Conservation (phyloP, 371 early-diverging fungal genomes). For the Pancytospora epiphaga region DNA sequence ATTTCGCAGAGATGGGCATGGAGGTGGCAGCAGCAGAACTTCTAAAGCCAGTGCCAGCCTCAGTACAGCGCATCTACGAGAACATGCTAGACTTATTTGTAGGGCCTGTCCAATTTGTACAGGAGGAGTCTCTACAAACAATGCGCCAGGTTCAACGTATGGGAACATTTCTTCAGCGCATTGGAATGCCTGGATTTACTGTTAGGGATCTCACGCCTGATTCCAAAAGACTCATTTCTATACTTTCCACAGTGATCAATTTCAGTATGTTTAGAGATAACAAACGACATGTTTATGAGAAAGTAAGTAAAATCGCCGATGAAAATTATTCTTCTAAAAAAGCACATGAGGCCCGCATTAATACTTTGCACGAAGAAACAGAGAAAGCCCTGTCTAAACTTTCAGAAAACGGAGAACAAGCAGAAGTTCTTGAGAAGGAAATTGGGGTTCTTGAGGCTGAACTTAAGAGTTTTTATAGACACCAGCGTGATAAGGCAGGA, state of each 20-base stretch:
- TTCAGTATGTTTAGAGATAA: conserved; percentile 53
- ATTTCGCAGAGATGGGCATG: conserved; percentile 47
- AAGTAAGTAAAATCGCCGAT: conserved; percentile 19
- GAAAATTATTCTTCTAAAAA: conserved; percentile 24
- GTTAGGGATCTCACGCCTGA: conserved; percentile 40
- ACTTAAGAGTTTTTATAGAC: conserved; percentile 35
- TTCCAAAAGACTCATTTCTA: conserved; percentile 28
- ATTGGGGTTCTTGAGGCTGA: conserved; percentile 36
- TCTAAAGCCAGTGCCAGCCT: conserved; percentile 30
- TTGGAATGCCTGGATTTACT: conserved; percentile 37
- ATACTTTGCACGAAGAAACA: conserved; percentile 13
- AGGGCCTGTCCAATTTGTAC: neutral
- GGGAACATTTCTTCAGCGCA: conserved; percentile 22
- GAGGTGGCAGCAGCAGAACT: conserved; percentile 38
- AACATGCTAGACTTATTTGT: conserved; percentile 14
- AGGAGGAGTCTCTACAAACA: neutral
- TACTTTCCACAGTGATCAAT: conserved; percentile 38
- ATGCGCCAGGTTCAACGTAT: conserved; percentile 40
- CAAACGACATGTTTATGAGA: conserved; percentile 48
- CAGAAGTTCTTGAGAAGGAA: conserved; percentile 23
- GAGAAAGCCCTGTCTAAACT: conserved; percentile 14
- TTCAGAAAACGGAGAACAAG: conserved; percentile 16
- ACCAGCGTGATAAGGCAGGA: conserved; percentile 26
- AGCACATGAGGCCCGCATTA: conserved; percentile 23
- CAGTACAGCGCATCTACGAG: conserved; percentile 28